Percentiles rank a stretch among this genome's conserved stretches.
phyloP scores from a whole-genome alignment of 2,329 filamentous ascomycete genomes.

The Tolypocladium album region DNA sequence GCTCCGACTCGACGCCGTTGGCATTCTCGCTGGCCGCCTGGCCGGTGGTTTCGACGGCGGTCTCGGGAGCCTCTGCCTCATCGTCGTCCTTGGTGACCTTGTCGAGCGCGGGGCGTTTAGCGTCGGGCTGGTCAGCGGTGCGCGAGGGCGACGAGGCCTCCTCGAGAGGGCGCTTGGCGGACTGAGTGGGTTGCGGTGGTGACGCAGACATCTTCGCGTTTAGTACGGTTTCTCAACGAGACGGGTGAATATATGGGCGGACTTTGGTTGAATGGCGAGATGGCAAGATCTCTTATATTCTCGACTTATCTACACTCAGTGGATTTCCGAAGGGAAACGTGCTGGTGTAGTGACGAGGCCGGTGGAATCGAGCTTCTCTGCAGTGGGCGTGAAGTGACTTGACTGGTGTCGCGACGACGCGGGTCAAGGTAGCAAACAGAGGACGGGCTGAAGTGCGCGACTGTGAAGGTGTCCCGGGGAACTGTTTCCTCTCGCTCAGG shows the following conservation, averaged over 20 bases:
- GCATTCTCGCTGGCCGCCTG: slow-evolving; percentile 38
- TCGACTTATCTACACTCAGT: slow-evolving; percentile 71
- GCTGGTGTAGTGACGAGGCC: slow-evolving; percentile 61
- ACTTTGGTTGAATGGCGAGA: slow-evolving; percentile 8
- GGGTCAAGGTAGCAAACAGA: slow-evolving; percentile 19
- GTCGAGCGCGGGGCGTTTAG: slow-evolving; percentile 91
- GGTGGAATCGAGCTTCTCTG: slow-evolving; percentile 30
- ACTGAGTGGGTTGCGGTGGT: slow-evolving; percentile 54
- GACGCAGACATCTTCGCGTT: slow-evolving; percentile 62
- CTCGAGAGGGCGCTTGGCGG: slow-evolving; percentile 86
- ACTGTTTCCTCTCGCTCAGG: slow-evolving; percentile 14
- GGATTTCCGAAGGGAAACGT: slow-evolving; percentile 85
- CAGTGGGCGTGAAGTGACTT: slow-evolving; percentile 28
- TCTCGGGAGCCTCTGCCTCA: slow-evolving; percentile 31
- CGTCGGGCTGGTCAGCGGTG: slow-evolving; percentile 86
- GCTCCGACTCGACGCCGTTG: slow-evolving; percentile 35
- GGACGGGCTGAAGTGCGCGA: background rate
- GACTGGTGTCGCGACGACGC: slow-evolving; percentile 20
- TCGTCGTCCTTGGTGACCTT: slow-evolving; percentile 69
- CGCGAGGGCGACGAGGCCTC: slow-evolving; percentile 92
- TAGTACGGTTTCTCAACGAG: slow-evolving; percentile 1
- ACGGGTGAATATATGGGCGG: background rate
- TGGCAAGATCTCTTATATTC: slow-evolving; percentile 22
- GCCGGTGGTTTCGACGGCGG: slow-evolving; percentile 28
- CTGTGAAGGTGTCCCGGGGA: slow-evolving; percentile 11